Evolutionary conservation across 1,284 basidiomycete genomes (phyloP).

Genomic region (Prillingera fragicola): DNA sequence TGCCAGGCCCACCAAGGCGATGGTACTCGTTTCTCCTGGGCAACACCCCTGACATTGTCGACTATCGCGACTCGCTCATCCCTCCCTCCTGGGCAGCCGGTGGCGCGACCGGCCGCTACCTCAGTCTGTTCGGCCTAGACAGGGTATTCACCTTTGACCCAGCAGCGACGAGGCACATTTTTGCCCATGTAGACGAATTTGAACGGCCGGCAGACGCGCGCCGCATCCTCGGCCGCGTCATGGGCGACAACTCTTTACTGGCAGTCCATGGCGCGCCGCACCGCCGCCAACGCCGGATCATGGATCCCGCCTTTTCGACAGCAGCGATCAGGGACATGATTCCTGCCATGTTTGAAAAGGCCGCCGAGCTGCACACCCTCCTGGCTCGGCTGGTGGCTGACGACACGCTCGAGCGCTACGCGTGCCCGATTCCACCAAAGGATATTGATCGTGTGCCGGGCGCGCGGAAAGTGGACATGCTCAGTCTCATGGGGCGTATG

Average conservation of each 20-base stretch:
- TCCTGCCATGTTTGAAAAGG: constrained; percentile 61
- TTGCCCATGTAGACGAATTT: constrained; percentile 1
- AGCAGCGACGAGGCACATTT: background rate
- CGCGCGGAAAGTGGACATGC: constrained; percentile 50
- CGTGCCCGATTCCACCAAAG: constrained; percentile 12
- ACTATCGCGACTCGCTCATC: constrained; percentile 3
- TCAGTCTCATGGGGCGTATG: constrained; percentile 57
- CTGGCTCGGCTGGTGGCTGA: constrained; percentile 10
- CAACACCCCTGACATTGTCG: background rate
- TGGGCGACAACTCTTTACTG: background rate
- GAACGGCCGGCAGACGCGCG: background rate
- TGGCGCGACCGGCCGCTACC: background rate
- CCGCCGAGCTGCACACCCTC: constrained; percentile 50
- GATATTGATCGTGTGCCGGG: constrained; percentile 4
- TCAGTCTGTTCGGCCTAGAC: constrained; percentile 1
- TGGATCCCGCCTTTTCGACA: constrained; percentile 46
- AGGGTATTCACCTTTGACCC: constrained; percentile 4
- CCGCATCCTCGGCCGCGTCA: constrained; percentile 1
- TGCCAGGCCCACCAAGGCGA: constrained; percentile 1
- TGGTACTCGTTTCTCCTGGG: constrained; percentile 2
- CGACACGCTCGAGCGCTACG: constrained; percentile 4
- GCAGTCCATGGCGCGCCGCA: constrained; percentile 50
- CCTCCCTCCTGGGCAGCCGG: background rate
- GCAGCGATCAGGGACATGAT: constrained; percentile 29
- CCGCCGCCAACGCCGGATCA: constrained; percentile 50